These are phyloP conservation scores for Blepharisma stoltei DNA, from an alignment of 73 alveolate genomes.

Conservation along the genomic window DNA sequence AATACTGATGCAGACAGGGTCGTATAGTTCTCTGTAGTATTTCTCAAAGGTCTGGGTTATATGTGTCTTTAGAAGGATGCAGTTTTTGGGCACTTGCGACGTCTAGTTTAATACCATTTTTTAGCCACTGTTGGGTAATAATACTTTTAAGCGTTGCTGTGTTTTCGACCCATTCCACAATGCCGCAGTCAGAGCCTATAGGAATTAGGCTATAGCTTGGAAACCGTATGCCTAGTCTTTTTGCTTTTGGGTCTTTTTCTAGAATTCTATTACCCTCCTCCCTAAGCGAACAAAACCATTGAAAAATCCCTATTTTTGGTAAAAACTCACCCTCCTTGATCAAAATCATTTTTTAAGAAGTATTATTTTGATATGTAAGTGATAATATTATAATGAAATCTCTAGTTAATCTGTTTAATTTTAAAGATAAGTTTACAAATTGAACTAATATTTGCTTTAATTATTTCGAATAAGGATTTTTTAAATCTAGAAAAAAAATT, in stretches of 20 bases:
- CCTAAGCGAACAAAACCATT: no score
- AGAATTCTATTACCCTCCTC: no score
- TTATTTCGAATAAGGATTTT: no score
- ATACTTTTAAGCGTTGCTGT: constrained; percentile 56
- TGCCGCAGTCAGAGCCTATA: constrained; percentile 53
- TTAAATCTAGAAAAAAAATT: no score
- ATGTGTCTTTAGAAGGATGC: constrained; percentile 32
- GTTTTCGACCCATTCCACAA: constrained; percentile 78
- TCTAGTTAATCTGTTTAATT: no score
- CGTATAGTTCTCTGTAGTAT: constrained; percentile 53
- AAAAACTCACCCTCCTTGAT: no score
- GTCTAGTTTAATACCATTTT: constrained; percentile 37
- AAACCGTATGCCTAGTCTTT: constrained; percentile 45
- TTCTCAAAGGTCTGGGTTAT: constrained; percentile 59
- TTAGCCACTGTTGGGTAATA: constrained; percentile 45
- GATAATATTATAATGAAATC: no score
- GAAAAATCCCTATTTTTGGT: no score
- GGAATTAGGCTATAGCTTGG: constrained; percentile 58
- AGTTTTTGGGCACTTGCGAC: not conserved
- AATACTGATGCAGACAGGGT: constrained; percentile 70
- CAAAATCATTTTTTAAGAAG: no score
- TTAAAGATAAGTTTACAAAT: no score
- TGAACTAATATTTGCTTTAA: no score
- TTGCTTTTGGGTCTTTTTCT: constrained; percentile 48
- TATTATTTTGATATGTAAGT: no score